Percentiles rank a stretch among this genome's conserved stretches.
Conservation (phyloP, 208 protist genomes). For the Leishmania lainsoni region DNA sequence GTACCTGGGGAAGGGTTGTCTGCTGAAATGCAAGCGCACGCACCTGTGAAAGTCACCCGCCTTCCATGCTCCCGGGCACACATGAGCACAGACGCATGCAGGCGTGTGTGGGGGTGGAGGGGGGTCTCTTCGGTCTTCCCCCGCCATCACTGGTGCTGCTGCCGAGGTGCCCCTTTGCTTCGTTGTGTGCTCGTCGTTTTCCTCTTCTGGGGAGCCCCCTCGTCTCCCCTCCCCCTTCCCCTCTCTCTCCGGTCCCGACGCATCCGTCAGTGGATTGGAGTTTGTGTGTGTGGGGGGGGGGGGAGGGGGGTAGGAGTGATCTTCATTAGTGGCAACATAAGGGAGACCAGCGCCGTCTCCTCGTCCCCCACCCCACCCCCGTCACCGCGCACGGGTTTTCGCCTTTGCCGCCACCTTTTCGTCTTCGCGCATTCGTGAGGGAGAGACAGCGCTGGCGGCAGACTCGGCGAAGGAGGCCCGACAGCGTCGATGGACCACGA, state of each 20-base stretch:
- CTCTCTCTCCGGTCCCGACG: neutral
- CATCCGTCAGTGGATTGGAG: neutral
- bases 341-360: neutral
- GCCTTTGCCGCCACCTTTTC: neutral
- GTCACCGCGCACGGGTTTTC: neutral
- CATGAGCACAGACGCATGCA: neutral
- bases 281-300: constrained; percentile 2
- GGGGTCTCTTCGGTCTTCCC: neutral
- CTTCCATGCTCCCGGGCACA: neutral
- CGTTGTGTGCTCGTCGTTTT: neutral
- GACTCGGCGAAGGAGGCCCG: neutral
- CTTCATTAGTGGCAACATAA: neutral
- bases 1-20: neutral
- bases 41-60: neutral
- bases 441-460: neutral
- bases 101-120: too few species aligned
- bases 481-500: neutral
- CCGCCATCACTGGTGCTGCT: neutral
- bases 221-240: too few species aligned
- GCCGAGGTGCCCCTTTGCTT: neutral
- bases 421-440: neutral
- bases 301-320: neutral
- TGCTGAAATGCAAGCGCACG: neutral
- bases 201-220: neutral
- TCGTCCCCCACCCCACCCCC: neutral